Evolutionary conservation across 345 rosid genomes (phyloP).

Genomic region (Salix brachista): DNA sequence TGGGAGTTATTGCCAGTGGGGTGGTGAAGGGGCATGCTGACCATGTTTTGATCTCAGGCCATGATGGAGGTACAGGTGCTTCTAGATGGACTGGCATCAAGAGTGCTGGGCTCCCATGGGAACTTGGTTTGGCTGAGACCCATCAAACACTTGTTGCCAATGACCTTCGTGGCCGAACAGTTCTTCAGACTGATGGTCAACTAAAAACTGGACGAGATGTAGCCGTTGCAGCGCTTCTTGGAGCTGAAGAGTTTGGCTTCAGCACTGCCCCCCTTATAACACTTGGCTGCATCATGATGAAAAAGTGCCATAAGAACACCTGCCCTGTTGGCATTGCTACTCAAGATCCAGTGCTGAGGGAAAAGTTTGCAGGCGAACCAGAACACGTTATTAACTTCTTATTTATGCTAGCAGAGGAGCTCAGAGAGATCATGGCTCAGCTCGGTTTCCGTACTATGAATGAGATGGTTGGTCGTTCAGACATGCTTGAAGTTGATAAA

Average conservation of each 20-base stretch:
- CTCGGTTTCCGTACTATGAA: conserved; percentile 78
- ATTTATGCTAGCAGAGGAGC: conserved; percentile 98
- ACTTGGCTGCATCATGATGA: conserved; percentile 99
- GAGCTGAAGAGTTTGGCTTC: conserved; percentile 99
- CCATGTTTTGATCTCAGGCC: conserved; percentile 95
- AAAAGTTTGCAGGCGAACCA: conserved; percentile 98
- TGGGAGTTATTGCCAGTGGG: conserved; percentile 99
- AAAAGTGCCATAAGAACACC: conserved; percentile 98
- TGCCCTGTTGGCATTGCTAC: conserved; percentile 99
- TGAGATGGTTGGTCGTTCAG: conserved; percentile 99
- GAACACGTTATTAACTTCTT: conserved; percentile 97
- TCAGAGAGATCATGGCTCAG: conserved; percentile 91
- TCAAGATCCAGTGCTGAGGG: conserved; percentile 97
- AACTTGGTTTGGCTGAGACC: conserved; percentile 97
- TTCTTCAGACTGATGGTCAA: conserved; percentile 98
- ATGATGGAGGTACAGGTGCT: conserved; percentile 99
- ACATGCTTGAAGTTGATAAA: conserved; percentile 93
- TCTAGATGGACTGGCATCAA: conserved; percentile 99
- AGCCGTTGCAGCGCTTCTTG: conserved; percentile 95
- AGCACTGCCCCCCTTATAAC: conserved; percentile 99
- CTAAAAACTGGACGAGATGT: conserved; percentile 98
- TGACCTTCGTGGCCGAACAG: conserved; percentile 97
- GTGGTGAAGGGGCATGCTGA: conserved; percentile 99
- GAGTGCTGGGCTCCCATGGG: conserved; percentile 99
- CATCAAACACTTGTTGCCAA: conserved; percentile 99